Evolutionary conservation across 2,329 filamentous ascomycete genomes (phyloP), one percentile per base, ranked within the genome.

Genomic region (Fusarium tjaetaba): DNA sequence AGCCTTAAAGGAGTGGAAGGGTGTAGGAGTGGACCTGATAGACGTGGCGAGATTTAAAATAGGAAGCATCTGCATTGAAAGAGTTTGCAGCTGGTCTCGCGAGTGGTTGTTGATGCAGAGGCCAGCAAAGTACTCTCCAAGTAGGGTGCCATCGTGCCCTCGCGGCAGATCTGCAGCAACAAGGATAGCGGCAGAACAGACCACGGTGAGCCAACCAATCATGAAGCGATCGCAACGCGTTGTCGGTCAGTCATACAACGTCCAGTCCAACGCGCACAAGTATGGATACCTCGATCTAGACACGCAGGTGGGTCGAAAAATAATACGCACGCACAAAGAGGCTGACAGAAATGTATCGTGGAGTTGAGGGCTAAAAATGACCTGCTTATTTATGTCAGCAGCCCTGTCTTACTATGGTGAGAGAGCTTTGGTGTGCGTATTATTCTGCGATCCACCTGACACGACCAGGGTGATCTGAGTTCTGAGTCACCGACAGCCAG

Each of bases 401-500:
- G n/a, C n/a, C n/a, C n/a, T n/a, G n/a, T n/a, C n/a, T n/a, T n/a
- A n/a, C n/a, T n/a, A n/a, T n/a, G n/a, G n/a, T n/a, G n/a, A n/a
- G n/a, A n/a, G n/a, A n/a, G n/a, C n/a, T n/a, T n/a, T n/a, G n/a
- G n/a, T n/a, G n/a, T n/a, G n/a, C n/a, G n/a, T n/a, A n/a, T n/a
- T n/a, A n/a, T n/a, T n/a, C n/a, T n/a, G n/a, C n/a, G n/a, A n/a
- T n/a, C n/a, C n/a, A n/a, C n/a, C n/a, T n/a, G n/a, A n/a, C n/a
- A 70, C 26, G 61, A 38, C 67, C 63, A 71, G 62, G 70, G 62
- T 67, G 56, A 62, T n/a, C 45, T 56, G 59, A 61, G 28, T 63
- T 65, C 67, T 78, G 75, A 78, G 76, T 78, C 76, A 78, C 67
- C 46, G 70, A 67, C 48, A 78, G 65, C 77, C 77, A 79, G 70